Evolutionary conservation across 345 rosid species (phyloP), one percentile per base, ranked within the genome.

Genomic region (Euclidium syriacum): DNA sequence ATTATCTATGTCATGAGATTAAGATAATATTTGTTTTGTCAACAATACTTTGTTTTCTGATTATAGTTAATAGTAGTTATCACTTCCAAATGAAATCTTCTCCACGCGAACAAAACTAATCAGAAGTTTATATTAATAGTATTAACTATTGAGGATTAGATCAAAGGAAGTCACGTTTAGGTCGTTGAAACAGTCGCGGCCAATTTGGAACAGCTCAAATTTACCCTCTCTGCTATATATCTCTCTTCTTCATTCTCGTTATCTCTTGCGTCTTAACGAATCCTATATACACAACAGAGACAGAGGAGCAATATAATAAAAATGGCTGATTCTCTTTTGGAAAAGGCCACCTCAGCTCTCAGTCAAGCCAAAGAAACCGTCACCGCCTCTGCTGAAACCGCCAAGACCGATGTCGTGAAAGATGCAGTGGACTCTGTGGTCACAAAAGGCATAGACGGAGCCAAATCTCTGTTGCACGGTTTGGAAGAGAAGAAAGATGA

Each of bases 401-500:
- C 34, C 20, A 57, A 56, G 3, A 49, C 60, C n/a, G 20, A 57
- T 17, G 61, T 18, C 3, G 6, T 71, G 9, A 71, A 64, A 66
- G 66, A 71, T 32, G 55, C 61, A 25, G 70, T 71, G 9, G 66
- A 71, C 61, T 58, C 26, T 33, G 71, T 15, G 19, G 60, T 64
- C 54, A 22, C 71, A 51, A 71, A 4, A 58, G 62, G 75, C 24
- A 57, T 71, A 33, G 75, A 71, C 15, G 75, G 71, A 50, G 75
- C 66, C 49, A 71, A 71, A 35, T 10, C 55, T 36, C 34, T 71
- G 54, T 11, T 71, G 11, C 75, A 64, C 15, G 16, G 4, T 32
- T 50, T 71, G 19, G 65, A 71, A 26, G 75, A 71, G 70, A 71
- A 62, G 53, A 71, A 64, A 64, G 75, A 7, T 40, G 65, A 71